These are phyloP conservation scores for Gaultheria prostrata DNA, from an alignment of 148 eudicot species.

Conservation along the genomic window DNA sequence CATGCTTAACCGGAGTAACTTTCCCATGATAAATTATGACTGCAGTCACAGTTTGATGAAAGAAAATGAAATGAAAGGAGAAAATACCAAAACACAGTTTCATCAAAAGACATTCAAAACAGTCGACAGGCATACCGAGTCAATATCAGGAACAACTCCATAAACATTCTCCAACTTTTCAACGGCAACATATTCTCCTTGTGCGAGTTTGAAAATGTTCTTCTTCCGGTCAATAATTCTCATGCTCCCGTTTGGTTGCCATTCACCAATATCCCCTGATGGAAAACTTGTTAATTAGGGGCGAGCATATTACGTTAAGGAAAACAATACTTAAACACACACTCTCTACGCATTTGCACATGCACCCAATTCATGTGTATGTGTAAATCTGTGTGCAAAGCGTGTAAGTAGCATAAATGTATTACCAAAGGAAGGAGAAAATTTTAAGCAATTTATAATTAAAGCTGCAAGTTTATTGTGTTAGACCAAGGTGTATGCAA, in stretches of 20 bases:
- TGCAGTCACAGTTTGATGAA: background rate
- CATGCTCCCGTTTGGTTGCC: slow-evolving; percentile 94
- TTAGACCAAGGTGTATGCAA: background rate
- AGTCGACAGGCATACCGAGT: slow-evolving; percentile 50
- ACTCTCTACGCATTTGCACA: too few relatives aligned
- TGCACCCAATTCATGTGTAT: too few relatives aligned
- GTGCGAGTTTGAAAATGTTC: slow-evolving; percentile 97
- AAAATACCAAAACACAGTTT: background rate
- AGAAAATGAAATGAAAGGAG: background rate
- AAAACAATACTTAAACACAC: too few relatives aligned
- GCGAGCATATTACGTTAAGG: too few relatives aligned
- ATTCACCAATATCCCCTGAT: slow-evolving; percentile 96
- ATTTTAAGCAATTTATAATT: background rate
- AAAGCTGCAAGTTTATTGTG: background rate
- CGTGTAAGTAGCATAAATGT: too few relatives aligned
- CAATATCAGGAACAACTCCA: slow-evolving; percentile 65
- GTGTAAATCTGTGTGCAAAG: too few relatives aligned
- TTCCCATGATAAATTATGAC: background rate
- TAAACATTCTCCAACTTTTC: slow-evolving; percentile 88
- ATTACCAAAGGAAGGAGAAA: background rate
- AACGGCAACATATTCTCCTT: slow-evolving; percentile 98
- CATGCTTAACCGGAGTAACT: background rate
- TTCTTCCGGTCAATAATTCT: slow-evolving; percentile 91
- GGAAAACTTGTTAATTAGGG: slow-evolving; percentile 17
- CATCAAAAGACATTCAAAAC: too few relatives aligned